Evolutionary conservation across 257 asterid species (phyloP).

Genomic region (Nicotiana tabacum): DNA sequence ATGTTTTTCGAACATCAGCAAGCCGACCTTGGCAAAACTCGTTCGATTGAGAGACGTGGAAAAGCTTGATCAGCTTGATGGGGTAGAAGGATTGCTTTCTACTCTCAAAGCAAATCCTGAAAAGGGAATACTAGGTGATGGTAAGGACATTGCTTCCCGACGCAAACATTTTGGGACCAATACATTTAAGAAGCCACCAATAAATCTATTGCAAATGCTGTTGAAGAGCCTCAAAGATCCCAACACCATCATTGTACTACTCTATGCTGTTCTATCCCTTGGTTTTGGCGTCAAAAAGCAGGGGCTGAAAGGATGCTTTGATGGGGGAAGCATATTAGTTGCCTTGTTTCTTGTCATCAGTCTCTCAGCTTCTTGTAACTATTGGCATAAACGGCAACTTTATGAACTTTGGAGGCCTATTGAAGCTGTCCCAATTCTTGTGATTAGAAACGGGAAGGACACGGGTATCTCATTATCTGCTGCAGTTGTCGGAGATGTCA

Average conservation of each 20-base stretch:
- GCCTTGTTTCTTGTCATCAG: constrained; percentile 52
- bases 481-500: constrained; percentile 49
- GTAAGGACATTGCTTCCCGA: constrained; percentile 25
- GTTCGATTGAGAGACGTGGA: constrained; percentile 14
- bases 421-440: constrained; percentile 32
- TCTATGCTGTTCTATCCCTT: constrained; percentile 44
- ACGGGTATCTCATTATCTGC: constrained; percentile 37
- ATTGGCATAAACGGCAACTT: constrained; percentile 46
- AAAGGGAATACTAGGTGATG: constrained; percentile 43
- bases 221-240: constrained; percentile 44
- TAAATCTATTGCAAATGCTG: constrained; percentile 25
- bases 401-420: constrained; percentile 43
- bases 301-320: constrained; percentile 53
- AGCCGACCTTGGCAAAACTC: neutral
- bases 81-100: constrained; percentile 28
- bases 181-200: constrained; percentile 33
- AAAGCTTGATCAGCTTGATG: constrained; percentile 29
- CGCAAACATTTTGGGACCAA: constrained; percentile 35
- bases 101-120: constrained; percentile 29
- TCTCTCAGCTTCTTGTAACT: constrained; percentile 45
- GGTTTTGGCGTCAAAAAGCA: constrained; percentile 42
- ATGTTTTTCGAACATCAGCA: neutral
- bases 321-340: constrained; percentile 53
- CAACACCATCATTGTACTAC: constrained; percentile 38
- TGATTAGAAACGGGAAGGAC: constrained; percentile 37